Conservation (phyloP, 805 yeast species). For the Myxozyma nipponensis region DNA sequence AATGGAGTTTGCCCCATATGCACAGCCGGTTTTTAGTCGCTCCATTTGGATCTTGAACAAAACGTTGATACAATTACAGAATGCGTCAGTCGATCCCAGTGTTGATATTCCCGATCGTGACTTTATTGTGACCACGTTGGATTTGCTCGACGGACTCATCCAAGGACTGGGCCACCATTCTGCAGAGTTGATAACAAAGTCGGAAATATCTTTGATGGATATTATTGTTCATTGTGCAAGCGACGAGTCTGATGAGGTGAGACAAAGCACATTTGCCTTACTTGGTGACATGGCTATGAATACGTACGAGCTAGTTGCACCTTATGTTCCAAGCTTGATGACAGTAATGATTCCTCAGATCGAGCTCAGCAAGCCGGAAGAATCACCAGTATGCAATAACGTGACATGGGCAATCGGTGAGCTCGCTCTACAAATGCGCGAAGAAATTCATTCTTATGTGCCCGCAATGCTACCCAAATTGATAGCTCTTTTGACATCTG, state of each 20-base stretch:
- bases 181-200: constrained; percentile 18
- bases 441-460: constrained; percentile 50
- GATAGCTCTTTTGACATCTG: constrained; percentile 45
- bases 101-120: constrained; percentile 74
- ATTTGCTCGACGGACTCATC: constrained; percentile 84
- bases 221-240: constrained; percentile 65
- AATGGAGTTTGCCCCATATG: constrained; percentile 80
- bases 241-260: constrained; percentile 78
- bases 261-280: constrained; percentile 87
- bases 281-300: constrained; percentile 82
- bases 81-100: constrained; percentile 59
- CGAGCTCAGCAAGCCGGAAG: constrained; percentile 42
- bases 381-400: constrained; percentile 71
- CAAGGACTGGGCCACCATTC: constrained; percentile 69
- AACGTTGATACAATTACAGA: constrained; percentile 63
- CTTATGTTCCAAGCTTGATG: constrained; percentile 36
- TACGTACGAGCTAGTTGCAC: constrained; percentile 43
- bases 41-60: constrained; percentile 65
- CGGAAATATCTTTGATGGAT: constrained; percentile 47
- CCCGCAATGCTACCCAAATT: constrained; percentile 52
- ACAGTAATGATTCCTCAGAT: constrained; percentile 57
- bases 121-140: constrained; percentile 82
- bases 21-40: constrained; percentile 77
- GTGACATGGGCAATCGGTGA: constrained; percentile 95
- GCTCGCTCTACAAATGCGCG: constrained; percentile 57